These are phyloP conservation scores for Blastocystis sp. DNA, from an alignment of 352 stramenopile species.

Conservation along the genomic window DNA sequence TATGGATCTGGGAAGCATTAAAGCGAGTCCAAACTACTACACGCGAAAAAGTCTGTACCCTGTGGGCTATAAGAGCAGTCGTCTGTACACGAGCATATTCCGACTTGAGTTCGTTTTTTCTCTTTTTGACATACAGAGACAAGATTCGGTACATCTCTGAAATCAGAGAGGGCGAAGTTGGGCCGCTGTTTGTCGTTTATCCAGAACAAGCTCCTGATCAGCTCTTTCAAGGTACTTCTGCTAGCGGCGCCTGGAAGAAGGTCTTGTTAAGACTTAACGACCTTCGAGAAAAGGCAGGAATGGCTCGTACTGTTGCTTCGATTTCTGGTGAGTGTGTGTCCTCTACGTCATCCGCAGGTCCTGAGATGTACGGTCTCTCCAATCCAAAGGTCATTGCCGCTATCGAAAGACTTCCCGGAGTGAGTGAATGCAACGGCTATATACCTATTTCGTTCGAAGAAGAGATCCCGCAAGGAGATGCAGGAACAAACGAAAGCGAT, in stretches of 20 bases:
- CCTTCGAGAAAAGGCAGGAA: not conserved
- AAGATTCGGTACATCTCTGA: slow-evolving; percentile 11
- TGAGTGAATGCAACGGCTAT: not conserved
- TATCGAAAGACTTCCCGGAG: not conserved
- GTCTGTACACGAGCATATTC: not conserved
- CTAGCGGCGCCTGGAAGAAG: slow-evolving; percentile 11
- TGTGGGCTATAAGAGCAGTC: not conserved
- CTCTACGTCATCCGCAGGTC: not conserved
- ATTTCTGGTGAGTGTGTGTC: not conserved
- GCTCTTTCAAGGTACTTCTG: not conserved
- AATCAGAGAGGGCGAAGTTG: not conserved
- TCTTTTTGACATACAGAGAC: not conserved
- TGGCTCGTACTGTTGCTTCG: not conserved
- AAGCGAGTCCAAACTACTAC: not conserved
- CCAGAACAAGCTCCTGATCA: not conserved
- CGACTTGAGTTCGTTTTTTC: not conserved
- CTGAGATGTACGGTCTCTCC: slow-evolving; percentile 19
- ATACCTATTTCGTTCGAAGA: not conserved
- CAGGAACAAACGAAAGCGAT: not conserved
- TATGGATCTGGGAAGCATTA: not conserved
- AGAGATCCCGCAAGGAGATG: not conserved
- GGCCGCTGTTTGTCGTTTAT: not conserved
- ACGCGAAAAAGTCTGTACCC: not conserved
- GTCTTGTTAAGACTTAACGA: not conserved
- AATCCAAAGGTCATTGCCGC: not conserved